A percentile compares a stretch with the other conserved stretches of the same genome.
Conservation (phyloP, 495 filamentous ascomycete species). For the Aspergillus nanangensis region DNA sequence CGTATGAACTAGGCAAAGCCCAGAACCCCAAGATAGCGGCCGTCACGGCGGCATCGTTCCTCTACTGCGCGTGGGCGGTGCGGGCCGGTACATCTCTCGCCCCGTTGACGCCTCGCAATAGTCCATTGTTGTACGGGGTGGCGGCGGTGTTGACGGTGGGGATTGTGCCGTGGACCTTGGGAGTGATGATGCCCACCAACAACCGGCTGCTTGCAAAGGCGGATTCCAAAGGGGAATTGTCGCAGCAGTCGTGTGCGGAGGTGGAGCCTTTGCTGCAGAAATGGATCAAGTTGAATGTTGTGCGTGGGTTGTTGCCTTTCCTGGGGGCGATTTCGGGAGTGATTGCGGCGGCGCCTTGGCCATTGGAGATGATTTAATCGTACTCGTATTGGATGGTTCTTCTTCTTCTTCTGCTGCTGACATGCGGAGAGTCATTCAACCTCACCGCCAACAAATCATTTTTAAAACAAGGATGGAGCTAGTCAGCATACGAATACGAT, state of each 20-base stretch:
- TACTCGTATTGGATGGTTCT: neutral
- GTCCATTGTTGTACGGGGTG: slow-evolving; percentile 17
- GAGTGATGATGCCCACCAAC: slow-evolving; percentile 20
- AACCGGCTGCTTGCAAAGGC: slow-evolving; percentile 19
- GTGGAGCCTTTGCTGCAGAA: slow-evolving; percentile 20
- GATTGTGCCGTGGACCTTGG: slow-evolving; percentile 34
- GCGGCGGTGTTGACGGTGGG: slow-evolving; percentile 30
- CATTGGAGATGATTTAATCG: neutral
- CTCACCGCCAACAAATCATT: too few relatives aligned
- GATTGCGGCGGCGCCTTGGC: neutral
- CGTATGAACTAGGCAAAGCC: slow-evolving; percentile 29
- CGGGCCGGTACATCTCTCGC: slow-evolving; percentile 18
- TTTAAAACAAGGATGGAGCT: too few relatives aligned
- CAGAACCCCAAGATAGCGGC: slow-evolving; percentile 32
- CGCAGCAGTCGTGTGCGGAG: slow-evolving; percentile 15
- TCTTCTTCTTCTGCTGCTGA: neutral
- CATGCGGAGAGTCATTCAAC: too few relatives aligned
- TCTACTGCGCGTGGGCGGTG: slow-evolving; percentile 37
- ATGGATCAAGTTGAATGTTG: slow-evolving; percentile 34
- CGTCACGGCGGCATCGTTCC: slow-evolving; percentile 25
- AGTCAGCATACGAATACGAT: too few relatives aligned
- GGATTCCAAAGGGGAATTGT: slow-evolving; percentile 10
- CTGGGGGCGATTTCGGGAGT: slow-evolving; percentile 26
- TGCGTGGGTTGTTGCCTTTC: slow-evolving; percentile 32
- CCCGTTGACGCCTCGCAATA: slow-evolving; percentile 13